Evolutionary conservation across 2,329 filamentous ascomycete species (phyloP).

Genomic region (Pseudogymnoascus pannorum): DNA sequence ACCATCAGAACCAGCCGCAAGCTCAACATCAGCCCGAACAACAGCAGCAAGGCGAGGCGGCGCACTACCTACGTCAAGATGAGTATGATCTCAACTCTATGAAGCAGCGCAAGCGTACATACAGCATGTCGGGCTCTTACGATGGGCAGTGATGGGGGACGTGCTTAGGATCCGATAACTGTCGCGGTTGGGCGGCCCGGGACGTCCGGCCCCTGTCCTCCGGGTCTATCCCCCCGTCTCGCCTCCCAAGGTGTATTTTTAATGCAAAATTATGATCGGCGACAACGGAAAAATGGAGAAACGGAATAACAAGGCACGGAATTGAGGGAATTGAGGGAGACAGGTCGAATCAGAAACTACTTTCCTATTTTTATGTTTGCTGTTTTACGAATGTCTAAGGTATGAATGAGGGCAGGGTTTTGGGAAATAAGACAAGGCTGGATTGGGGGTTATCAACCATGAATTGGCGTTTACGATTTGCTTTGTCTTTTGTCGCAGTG

Average conservation of each 20-base stretch:
- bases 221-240: neutral
- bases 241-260: neutral
- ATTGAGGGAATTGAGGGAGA: neutral
- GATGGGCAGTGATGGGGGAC: constrained; percentile 5
- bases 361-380: neutral
- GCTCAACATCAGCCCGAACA: constrained; percentile 20
- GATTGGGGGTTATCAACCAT: neutral
- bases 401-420: neutral
- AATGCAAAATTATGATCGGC: constrained; percentile 3
- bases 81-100: constrained; percentile 3
- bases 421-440: neutral
- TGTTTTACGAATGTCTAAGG: neutral
- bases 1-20: constrained; percentile 17
- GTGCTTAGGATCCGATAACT: neutral
- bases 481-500: neutral
- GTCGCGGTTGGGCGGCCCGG: neutral
- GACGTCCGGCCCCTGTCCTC: neutral
- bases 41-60: constrained; percentile 21
- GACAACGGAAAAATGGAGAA: constrained; percentile 2
- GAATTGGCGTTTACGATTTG: neutral
- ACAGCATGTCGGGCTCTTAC: constrained; percentile 11
- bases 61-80: constrained; percentile 18
- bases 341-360: neutral
- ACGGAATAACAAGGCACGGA: neutral
- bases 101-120: constrained; percentile 8